Percentiles rank a stretch among this genome's conserved stretches.
Conservation (phyloP, 345 rosid genomes). For the Aquilaria malaccensis region DNA sequence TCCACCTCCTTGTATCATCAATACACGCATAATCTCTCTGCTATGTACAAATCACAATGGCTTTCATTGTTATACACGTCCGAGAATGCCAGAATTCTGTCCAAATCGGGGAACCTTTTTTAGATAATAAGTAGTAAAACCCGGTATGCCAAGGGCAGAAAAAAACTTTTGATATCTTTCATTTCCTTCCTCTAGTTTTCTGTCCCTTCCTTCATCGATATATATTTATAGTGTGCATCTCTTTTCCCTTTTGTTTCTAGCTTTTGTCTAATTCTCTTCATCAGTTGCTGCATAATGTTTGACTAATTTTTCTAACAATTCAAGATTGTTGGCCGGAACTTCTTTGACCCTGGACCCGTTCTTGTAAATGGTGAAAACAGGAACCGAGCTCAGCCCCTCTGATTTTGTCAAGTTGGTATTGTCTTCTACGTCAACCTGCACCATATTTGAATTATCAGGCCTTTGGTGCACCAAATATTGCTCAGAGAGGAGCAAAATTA, state of each 20-base stretch:
- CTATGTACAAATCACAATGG: too few species aligned
- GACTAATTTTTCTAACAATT: conserved; percentile 33
- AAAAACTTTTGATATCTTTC: not conserved
- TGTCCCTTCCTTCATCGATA: conserved; percentile 4
- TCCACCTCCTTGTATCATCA: too few species aligned
- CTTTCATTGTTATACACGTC: too few species aligned
- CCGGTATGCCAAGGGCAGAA: too few species aligned
- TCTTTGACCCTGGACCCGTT: conserved; percentile 40
- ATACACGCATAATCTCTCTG: too few species aligned
- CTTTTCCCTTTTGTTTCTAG: not conserved
- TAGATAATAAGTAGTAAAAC: too few species aligned
- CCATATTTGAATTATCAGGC: not conserved
- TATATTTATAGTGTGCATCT: not conserved
- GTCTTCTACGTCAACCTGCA: conserved; percentile 44
- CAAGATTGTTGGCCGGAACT: conserved; percentile 28
- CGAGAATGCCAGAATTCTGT: too few species aligned
- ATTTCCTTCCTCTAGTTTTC: not conserved
- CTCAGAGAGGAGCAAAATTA: not conserved
- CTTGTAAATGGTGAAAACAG: conserved; percentile 46
- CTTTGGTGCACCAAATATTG: too few species aligned
- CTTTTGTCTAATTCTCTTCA: not conserved
- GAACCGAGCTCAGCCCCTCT: conserved; percentile 29
- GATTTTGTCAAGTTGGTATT: conserved; percentile 39
- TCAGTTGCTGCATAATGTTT: conserved; percentile 29
- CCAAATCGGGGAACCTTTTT: too few species aligned